phyloP scores from a whole-genome alignment of 345 rosid genomes.

The Heritiera littoralis region DNA sequence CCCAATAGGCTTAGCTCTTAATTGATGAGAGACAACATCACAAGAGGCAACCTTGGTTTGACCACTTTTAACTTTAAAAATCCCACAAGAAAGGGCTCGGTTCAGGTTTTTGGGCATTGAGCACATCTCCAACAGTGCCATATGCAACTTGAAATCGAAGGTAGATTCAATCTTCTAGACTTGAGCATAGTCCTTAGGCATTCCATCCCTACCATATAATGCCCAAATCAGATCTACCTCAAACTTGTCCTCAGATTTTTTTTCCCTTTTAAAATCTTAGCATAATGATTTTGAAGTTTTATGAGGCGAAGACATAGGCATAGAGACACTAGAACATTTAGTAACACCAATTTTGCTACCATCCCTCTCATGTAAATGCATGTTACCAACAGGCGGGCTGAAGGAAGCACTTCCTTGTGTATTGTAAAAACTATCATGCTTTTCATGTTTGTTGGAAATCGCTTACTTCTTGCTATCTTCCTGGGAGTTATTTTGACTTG shows the following conservation, averaged over 20 bases:
- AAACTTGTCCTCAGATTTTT: slow-evolving; percentile 44
- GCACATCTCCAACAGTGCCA: not conserved
- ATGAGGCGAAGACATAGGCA: not conserved
- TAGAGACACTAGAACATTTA: not conserved
- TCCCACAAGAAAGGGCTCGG: slow-evolving; percentile 41
- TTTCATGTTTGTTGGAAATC: slow-evolving; percentile 28
- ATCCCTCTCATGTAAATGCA: not conserved
- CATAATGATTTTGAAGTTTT: not conserved
- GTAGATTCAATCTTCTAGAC: not conserved
- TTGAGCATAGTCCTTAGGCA: not conserved
- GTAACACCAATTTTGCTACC: not conserved
- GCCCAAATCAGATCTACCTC: slow-evolving; percentile 28
- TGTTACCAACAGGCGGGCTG: slow-evolving; percentile 21
- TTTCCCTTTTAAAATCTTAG: slow-evolving; percentile 41
- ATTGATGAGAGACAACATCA: slow-evolving; percentile 36
- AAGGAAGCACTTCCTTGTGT: slow-evolving; percentile 23
- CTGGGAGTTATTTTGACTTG: not conserved
- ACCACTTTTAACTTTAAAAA: slow-evolving; percentile 38
- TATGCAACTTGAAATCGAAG: not conserved
- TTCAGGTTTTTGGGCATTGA: not conserved
- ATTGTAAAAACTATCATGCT: slow-evolving; percentile 29
- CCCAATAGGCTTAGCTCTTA: not conserved
- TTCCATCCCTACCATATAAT: not conserved
- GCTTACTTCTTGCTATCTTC: slow-evolving; percentile 19
- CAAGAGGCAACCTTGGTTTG: slow-evolving; percentile 26